Percentiles rank a stretch among this genome's conserved stretches.
These are phyloP conservation scores for Pseudisothecium myosuroides DNA, from an alignment of 225 moss, liverwort and hornwort genomes.

Conservation along the genomic window DNA sequence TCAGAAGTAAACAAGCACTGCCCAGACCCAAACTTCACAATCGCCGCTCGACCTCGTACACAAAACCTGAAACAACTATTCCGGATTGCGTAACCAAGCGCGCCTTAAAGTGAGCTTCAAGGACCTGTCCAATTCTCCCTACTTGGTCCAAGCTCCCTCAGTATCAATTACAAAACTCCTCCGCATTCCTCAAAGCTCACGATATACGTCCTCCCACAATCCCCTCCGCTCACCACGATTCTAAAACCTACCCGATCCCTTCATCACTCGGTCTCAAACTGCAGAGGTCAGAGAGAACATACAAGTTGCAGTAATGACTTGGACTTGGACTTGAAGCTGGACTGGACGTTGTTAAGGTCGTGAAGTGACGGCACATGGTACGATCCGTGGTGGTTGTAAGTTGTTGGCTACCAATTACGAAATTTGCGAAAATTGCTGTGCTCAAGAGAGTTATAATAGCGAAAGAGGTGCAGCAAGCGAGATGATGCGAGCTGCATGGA, in stretches of 20 bases:
- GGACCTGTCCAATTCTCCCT: neutral
- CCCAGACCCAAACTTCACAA: neutral
- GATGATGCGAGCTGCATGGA: neutral
- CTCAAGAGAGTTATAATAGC: no score
- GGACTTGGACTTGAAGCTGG: neutral
- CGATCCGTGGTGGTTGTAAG: neutral
- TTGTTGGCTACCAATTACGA: no score
- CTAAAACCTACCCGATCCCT: neutral
- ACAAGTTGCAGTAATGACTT: neutral
- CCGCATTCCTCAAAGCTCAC: neutral
- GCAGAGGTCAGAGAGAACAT: neutral
- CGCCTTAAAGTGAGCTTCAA: neutral
- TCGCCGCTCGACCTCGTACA: neutral
- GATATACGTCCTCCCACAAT: no score
- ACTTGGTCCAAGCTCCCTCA: neutral
- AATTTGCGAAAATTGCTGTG: neutral
- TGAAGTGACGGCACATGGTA: neutral
- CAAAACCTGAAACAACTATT: neutral
- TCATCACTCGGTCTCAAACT: neutral
- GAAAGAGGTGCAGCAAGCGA: neutral
- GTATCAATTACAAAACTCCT: neutral
- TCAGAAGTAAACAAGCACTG: neutral
- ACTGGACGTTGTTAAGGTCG: neutral
- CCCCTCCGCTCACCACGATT: neutral
- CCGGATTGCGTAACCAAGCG: no score